Evolutionary conservation across 208 protist species (phyloP).

Genomic region (Trypanosoma caninum): DNA sequence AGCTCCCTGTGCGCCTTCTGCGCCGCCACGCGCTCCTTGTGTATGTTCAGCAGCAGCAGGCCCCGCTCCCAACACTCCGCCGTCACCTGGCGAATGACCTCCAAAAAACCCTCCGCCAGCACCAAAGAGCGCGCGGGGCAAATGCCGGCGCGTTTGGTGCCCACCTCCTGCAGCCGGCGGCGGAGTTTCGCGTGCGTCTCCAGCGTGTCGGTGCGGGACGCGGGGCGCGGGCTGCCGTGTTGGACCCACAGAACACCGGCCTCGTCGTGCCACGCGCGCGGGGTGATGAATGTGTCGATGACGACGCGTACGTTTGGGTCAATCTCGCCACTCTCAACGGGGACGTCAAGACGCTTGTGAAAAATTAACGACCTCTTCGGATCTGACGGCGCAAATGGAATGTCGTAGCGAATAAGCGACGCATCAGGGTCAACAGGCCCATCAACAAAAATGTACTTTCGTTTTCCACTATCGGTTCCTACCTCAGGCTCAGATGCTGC

Average conservation of each 20-base stretch:
- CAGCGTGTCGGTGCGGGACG: conserved; percentile 70
- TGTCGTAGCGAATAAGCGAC: conserved; percentile 78
- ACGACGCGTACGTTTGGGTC: conserved; percentile 82
- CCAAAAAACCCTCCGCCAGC: conserved; percentile 80
- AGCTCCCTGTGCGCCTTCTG: conserved; percentile 76
- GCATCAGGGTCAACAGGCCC: conserved; percentile 52
- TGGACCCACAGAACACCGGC: conserved; percentile 72
- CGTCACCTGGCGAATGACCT: conserved; percentile 84
- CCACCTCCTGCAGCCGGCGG: conserved; percentile 28
- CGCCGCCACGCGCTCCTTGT: conserved; percentile 67
- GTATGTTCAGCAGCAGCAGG: conserved; percentile 76
- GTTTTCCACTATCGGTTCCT: background rate
- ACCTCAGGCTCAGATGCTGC: background rate
- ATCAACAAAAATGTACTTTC: conserved; percentile 57
- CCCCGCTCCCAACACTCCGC: conserved; percentile 84
- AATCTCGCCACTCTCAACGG: conserved; percentile 28
- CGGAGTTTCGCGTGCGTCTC: conserved; percentile 57
- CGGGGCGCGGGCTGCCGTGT: conserved; percentile 69
- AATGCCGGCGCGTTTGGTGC: conserved; percentile 54
- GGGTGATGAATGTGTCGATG: conserved; percentile 80
- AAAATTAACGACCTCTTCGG: conserved; percentile 56
- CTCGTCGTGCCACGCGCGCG: conserved; percentile 66
- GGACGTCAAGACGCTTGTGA: conserved; percentile 39
- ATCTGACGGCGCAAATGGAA: conserved; percentile 67
- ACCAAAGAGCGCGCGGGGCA: conserved; percentile 75